Evolutionary conservation across 148 eudicot genomes (phyloP).

Genomic region (Persicaria maculosa): DNA sequence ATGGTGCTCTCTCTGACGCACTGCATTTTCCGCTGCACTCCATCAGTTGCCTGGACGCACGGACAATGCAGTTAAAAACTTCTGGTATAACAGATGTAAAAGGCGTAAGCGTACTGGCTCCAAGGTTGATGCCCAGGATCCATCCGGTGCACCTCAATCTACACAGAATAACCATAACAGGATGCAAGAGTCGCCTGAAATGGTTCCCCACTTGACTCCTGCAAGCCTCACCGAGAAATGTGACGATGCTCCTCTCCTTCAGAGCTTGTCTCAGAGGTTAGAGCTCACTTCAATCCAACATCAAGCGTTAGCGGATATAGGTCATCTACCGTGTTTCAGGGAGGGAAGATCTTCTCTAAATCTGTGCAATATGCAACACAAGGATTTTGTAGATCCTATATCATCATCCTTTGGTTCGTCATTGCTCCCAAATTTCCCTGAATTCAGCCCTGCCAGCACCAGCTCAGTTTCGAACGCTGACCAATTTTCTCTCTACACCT

Average conservation of each 20-base stretch:
- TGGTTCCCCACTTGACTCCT: neutral
- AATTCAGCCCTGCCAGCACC: neutral
- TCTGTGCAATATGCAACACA: too few relatives aligned
- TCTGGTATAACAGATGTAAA: constrained; percentile 4
- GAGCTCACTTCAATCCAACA: constrained; percentile 13
- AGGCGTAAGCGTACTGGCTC: neutral
- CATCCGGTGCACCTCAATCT: too few relatives aligned
- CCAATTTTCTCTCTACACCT: neutral
- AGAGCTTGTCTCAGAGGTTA: neutral
- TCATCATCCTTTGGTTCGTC: too few relatives aligned
- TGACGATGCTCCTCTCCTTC: neutral
- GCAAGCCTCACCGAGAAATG: too few relatives aligned
- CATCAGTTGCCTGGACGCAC: constrained; percentile 10
- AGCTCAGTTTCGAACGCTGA: neutral
- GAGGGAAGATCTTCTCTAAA: too few relatives aligned
- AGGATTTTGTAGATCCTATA: too few relatives aligned
- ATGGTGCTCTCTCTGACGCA: neutral
- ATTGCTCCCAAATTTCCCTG: too few relatives aligned
- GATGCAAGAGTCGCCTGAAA: neutral
- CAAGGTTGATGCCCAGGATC: too few relatives aligned
- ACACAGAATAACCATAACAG: too few relatives aligned
- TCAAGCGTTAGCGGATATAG: neutral
- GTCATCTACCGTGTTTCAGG: neutral
- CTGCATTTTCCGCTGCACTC: neutral
- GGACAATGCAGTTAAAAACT: constrained; percentile 3